A percentile compares a stretch with the other conserved stretches of the same genome.
Conservation (phyloP, 2,329 filamentous ascomycete species). For the Diaporthe eres region DNA sequence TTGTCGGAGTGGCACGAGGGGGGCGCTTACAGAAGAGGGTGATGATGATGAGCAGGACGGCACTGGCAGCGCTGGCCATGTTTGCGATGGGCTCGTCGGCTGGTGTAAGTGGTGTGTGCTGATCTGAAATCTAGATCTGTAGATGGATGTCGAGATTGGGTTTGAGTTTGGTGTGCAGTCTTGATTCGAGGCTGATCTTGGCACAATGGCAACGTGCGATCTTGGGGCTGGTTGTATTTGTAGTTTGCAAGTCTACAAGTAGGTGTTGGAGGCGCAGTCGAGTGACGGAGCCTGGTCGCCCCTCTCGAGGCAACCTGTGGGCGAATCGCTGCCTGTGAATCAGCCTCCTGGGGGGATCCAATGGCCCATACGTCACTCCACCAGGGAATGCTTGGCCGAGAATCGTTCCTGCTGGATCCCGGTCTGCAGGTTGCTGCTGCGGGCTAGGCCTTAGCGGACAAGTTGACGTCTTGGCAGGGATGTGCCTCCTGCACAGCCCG, state of each 20-base stretch:
- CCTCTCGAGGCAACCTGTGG: conserved; percentile 19
- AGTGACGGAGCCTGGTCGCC: not conserved
- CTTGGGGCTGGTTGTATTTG: not conserved
- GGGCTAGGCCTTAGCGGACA: not conserved
- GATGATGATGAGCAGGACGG: conserved; percentile 39
- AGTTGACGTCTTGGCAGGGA: conserved; percentile 26
- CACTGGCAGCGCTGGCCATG: conserved; percentile 38
- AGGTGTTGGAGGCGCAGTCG: conserved; percentile 18
- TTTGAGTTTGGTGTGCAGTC: not conserved
- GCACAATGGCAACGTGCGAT: not conserved
- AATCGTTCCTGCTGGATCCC: conserved; percentile 4
- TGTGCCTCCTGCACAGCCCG: conserved; percentile 3
- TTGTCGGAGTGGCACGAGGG: not conserved
- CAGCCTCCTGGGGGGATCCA: not conserved
- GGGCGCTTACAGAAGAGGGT: conserved; percentile 37
- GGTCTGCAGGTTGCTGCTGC: not conserved
- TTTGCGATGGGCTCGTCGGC: not conserved
- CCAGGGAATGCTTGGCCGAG: not conserved
- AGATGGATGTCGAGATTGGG: not conserved
- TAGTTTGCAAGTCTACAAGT: not conserved
- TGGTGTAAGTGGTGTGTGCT: not conserved
- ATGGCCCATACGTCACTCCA: conserved; percentile 24
- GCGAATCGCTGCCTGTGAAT: conserved; percentile 23
- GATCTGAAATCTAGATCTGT: not conserved
- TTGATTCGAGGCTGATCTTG: not conserved